Evolutionary conservation across 495 filamentous ascomycete genomes (phyloP).

Genomic region (Trichoderma orchidacearum): DNA sequence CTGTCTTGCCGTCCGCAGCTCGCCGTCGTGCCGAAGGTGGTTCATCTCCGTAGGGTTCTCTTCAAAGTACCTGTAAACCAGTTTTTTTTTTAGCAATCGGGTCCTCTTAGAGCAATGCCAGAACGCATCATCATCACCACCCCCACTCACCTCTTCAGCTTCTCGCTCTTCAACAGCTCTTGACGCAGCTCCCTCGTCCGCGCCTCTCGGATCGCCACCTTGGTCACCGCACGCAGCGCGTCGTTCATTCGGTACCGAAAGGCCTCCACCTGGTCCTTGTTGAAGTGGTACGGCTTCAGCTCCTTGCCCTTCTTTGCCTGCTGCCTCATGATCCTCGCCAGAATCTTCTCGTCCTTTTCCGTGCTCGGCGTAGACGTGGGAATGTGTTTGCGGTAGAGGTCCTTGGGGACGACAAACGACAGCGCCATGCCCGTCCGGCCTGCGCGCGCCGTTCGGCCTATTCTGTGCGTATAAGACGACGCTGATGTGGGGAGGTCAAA

Average conservation of each 20-base stretch:
- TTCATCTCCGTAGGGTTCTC: conserved; percentile 85
- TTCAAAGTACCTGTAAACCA: conserved; percentile 57
- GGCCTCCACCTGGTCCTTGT: conserved; percentile 82
- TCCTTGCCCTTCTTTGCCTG: conserved; percentile 64
- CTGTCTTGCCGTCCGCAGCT: conserved; percentile 62
- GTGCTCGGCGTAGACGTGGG: conserved; percentile 59
- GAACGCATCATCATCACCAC: background rate
- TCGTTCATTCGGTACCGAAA: conserved; percentile 94
- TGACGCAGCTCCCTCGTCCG: conserved; percentile 73
- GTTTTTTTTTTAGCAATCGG: background rate
- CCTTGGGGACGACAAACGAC: conserved; percentile 78
- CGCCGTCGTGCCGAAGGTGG: conserved; percentile 81
- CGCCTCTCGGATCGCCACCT: conserved; percentile 77
- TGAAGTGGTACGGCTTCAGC: conserved; percentile 80
- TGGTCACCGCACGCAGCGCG: conserved; percentile 69
- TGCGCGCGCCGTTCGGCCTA: conserved; percentile 84
- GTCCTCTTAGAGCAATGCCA: background rate
- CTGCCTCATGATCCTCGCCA: conserved; percentile 56
- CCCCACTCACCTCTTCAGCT: conserved; percentile 51
- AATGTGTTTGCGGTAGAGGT: conserved; percentile 74
- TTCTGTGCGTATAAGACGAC: conserved; percentile 89
- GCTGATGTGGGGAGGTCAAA: conserved; percentile 83
- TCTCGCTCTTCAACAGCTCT: conserved; percentile 84
- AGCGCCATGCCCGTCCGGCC: conserved; percentile 85
- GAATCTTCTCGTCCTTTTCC: conserved; percentile 71